These are phyloP conservation scores for Phlebopus sp. DNA, from an alignment of 1,284 basidiomycete genomes.

Conservation along the genomic window DNA sequence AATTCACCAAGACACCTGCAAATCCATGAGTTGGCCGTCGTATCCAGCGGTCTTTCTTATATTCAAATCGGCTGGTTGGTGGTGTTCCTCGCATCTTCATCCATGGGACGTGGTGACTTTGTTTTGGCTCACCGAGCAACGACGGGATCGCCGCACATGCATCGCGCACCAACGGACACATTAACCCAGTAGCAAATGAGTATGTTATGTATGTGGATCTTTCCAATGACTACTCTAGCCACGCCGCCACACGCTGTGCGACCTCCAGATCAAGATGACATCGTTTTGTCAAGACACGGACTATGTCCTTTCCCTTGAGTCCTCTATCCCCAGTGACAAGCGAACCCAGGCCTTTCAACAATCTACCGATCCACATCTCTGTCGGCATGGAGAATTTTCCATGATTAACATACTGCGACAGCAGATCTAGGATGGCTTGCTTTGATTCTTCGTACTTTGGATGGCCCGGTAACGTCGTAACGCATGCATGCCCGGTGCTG, in stretches of 20 bases:
- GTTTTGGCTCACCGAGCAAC: no score
- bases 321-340: conserved; percentile 10
- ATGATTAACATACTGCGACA: neutral
- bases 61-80: no score
- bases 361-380: conserved; percentile 13
- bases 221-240: no score
- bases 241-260: conserved; percentile 3
- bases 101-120: no score
- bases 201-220: no score
- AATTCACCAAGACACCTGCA: no score
- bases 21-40: no score
- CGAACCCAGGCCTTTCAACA: conserved; percentile 8
- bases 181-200: no score
- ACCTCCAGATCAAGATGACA: conserved; percentile 19
- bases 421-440: neutral
- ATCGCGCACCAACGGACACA: no score
- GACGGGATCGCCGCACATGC: no score
- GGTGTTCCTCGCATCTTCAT: no score
- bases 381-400: neutral
- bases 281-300: conserved; percentile 21
- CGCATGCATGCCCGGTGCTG: conserved; percentile 33
- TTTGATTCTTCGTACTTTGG: conserved; percentile 21
- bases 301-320: conserved; percentile 16
- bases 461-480: conserved; percentile 29
- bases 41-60: no score